Evolutionary conservation across 2,329 filamentous ascomycete species (phyloP), one percentile per base, ranked within the genome.

Genomic region (Coccinonectria pachysandricola): DNA sequence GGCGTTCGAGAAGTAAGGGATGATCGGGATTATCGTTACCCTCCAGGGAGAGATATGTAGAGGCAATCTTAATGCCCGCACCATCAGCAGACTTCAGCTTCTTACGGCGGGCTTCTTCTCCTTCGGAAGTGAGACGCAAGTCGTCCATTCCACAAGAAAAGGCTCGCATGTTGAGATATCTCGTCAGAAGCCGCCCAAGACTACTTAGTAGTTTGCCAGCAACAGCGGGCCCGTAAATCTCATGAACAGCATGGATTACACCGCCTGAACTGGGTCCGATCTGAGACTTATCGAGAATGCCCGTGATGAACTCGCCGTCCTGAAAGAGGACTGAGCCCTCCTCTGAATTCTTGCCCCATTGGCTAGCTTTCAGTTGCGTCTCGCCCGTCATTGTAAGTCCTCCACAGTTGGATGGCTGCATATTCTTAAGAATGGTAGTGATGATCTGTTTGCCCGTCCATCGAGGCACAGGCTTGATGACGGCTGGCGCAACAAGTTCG

Each of bases 101-200:
- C 38, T 80, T 62, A 39, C 69, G 71, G 21, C 91, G 76, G 27
- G 68, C 64, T 29, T 62, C 60, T 49, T 98, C 86, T 27, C 91
- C 88, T 36, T 81, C 64, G 2, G 71, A 64, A 1, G 88, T 96
- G 26, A 98, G 71, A 31, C 81, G 75, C 32, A 98, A 65, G 64
- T 98, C 92, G 46, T 98, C 88, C 57, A 98, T 94, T 51, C 92
- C 92, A 54, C 91, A 98, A 39, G 84, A 91, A 53, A 96, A 96
- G 2, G 88, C 91, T 26, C 87, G 73, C 77, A 95, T 93, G 49
- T 91, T 83, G 34, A 96, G 67, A 39, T 87, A 79, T 46, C 87
- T 80, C 0, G 91, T 98, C 37, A 98, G 60, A 14, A 98, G 66
- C 30, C 91, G 76, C 28, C 91, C 91, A 29, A 98, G 67, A 42